phyloP scores from a whole-genome alignment of 805 yeast genomes.

The Torulaspora microellipsoides region DNA sequence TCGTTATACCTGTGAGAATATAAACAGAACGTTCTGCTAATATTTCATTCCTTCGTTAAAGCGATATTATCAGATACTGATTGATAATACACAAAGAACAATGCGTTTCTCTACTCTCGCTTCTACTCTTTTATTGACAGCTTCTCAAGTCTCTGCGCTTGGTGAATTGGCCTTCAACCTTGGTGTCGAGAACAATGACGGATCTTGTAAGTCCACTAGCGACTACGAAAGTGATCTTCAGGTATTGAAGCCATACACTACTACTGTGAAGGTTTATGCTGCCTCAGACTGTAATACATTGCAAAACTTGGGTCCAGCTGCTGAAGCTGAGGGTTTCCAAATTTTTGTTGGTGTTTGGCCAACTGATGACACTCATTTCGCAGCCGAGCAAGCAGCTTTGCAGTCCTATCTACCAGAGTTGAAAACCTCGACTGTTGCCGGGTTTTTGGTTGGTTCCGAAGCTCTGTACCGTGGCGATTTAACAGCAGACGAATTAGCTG shows the following conservation, averaged over 20 bases:
- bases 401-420: conserved; percentile 64
- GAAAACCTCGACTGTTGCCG: conserved; percentile 63
- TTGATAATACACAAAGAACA: background rate
- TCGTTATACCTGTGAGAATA: no score
- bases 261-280: conserved; percentile 78
- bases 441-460: conserved; percentile 90
- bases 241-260: conserved; percentile 52
- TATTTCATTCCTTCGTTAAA: no score
- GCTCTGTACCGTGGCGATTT: conserved; percentile 88
- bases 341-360: conserved; percentile 92
- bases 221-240: conserved; percentile 71
- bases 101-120: conserved; percentile 42
- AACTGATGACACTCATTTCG: conserved; percentile 72
- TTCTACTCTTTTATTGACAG: conserved; percentile 35
- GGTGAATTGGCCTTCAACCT: conserved; percentile 80
- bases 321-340: conserved; percentile 70
- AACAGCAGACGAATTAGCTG: conserved; percentile 70
- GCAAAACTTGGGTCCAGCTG: conserved; percentile 80
- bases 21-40: no score
- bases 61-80: no score
- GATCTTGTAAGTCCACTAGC: conserved; percentile 66
- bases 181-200: conserved; percentile 73
- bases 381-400: conserved; percentile 70
- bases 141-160: conserved; percentile 49
- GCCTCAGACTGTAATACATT: conserved; percentile 93